Conservation (phyloP, 2,329 filamentous ascomycete genomes). For the Xylariaceae sp. region DNA sequence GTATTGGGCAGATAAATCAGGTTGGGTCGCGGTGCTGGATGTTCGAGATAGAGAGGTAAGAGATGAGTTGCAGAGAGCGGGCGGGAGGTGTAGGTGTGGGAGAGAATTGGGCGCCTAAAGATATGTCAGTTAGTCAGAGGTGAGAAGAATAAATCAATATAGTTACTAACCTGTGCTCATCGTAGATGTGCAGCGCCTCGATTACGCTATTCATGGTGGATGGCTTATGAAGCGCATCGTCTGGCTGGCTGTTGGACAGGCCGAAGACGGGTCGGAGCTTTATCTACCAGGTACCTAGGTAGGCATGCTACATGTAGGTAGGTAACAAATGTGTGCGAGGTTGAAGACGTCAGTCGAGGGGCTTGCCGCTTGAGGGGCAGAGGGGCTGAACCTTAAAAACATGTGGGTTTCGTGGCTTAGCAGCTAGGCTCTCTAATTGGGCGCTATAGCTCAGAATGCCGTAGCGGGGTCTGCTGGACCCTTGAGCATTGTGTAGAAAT, state of each 20-base stretch:
- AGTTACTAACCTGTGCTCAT: constrained; percentile 82
- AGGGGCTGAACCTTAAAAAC: neutral
- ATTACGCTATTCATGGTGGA: constrained; percentile 81
- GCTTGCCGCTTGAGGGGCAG: no score
- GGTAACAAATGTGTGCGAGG: no score
- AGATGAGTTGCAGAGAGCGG: constrained; percentile 79
- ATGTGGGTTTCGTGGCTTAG: neutral
- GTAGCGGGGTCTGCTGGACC: constrained; percentile 29
- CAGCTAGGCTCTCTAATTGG: neutral
- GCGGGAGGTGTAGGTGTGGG: constrained; percentile 85
- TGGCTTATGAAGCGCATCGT: constrained; percentile 40
- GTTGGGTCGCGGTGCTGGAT: constrained; percentile 81
- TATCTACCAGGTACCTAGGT: no score
- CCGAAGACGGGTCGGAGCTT: no score
- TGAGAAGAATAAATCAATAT: neutral
- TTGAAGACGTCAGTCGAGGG: no score
- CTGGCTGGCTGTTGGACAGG: constrained; percentile 3
- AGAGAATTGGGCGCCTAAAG: constrained; percentile 78
- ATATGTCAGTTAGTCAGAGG: constrained; percentile 34
- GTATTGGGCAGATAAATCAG: constrained; percentile 84
- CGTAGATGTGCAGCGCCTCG: constrained; percentile 95
- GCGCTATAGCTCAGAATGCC: constrained; percentile 1
- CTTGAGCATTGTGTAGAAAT: constrained; percentile 34
- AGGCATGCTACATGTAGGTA: no score
- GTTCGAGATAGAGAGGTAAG: constrained; percentile 84